Evolutionary conservation across 179 eudicot species (phyloP), one percentile per base, ranked within the genome.

Genomic region (Beta lomatogona): DNA sequence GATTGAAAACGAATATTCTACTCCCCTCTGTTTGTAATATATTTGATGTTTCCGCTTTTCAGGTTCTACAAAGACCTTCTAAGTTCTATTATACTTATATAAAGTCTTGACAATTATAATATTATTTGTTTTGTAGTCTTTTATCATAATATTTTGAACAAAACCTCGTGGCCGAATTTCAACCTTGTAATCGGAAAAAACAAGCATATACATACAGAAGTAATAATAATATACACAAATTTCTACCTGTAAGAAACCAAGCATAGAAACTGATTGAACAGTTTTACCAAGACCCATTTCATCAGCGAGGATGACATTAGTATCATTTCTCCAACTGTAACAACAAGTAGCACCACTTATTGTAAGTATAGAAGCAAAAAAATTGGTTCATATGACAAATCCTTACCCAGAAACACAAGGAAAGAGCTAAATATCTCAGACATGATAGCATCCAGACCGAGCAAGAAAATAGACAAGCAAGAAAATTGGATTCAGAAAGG

Each of bases 241-340:
- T 80, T 21, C 60, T 86, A 92, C 99, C 98, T 93, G 99, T 74
- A 97, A 84, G 79, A 97, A 97, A 71, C 99, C 99, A 81, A 97
- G 92, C 99, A 97, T 97, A 63, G 99, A 97, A 86, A 97, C 99
- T 8, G 99, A 95, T 88, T 97, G 99, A 81, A 97, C 95, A 48
- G 99, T 97, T 92, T 97, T 97, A 52, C 99, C 99, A 77, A 97
- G 99, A 80, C 99, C 99, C 99, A 97, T 97, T 86, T 97, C 99
- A 92, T 97, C 99, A 57, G 99, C 99, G 81, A 97, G 89, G 82
- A 97, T 97, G 83, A 97, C 99, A 91, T 97, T 97, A 73, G 98
- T 95, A 84, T 97, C 97, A 86, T 93, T 97, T 83, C 99, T 93
- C 99, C 99, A 97, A 85, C 99, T 97, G 93, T 80, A 84, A 81